Base-by-base conservation (phyloP, 805 yeast species). In the Schwanniomyces pseudopolymorphus region DNA sequence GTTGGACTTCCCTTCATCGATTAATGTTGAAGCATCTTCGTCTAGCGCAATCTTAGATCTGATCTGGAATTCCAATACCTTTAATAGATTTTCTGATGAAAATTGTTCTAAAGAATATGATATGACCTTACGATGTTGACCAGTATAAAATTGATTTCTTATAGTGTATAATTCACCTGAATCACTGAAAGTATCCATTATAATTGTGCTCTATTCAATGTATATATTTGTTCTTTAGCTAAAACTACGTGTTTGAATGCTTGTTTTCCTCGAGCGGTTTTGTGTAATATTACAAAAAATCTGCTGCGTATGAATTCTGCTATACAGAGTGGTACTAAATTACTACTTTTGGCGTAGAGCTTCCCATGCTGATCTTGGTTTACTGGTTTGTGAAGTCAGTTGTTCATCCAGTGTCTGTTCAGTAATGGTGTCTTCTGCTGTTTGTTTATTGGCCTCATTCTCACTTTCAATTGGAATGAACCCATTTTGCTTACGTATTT, bases 121-220 rank as follows among this genome's bases (percentile, higher is more conserved):
- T 39, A 68, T 55, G 2, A 78, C 80, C 54, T 74, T 70, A 10
- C 66, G 57, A 58, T 74, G 79, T 55, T 81, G 83, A 42, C 83
- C 81, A 10, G 85, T 78, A 62, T 77, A 83, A 66, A 81, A 84
- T 48, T 78, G 79, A 56, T 80, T 84, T 53, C 80, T 75, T 21
- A 83, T 62, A 14, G 72, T 74, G 62, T 74, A 83, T 31, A 79
- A 70, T 55, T 81, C 85, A 61, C 75, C 74, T 5, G 75, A 68
- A 51, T 70, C 76, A 39, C 69, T 58, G 45, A 68, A 68, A 31
- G 61, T 61, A 48, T 67, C 72, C 77, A 72, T 72, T 25, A 36
- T 56, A 39, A 37, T 9, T 26, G 5, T 40, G 10, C 20, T 20
- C 9, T 19, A 17, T 20, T 19, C 9, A 13, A 5, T 36, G 11